A percentile compares a stretch with the other conserved stretches of the same genome.
Conservation (phyloP, 225 moss, liverwort and hornwort species). For the Pleurozium schreberi region DNA sequence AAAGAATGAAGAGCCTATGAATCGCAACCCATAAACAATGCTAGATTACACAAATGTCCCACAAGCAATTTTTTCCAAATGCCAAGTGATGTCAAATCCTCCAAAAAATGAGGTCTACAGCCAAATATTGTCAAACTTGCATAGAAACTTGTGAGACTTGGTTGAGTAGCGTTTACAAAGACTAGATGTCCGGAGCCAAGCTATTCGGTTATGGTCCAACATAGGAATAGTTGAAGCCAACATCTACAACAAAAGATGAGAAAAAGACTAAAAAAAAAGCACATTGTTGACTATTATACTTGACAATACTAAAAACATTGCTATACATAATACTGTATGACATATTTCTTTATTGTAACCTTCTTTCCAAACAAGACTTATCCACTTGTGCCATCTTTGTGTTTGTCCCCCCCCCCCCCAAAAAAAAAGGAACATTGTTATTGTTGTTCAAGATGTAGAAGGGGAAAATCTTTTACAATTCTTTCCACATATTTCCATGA, state of each 20-base stretch:
- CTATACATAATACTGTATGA: not conserved
- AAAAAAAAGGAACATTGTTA: not conserved
- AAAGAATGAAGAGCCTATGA: too few relatives aligned
- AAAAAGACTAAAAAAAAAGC: not conserved
- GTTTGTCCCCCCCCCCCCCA: not conserved
- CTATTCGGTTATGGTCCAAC: too few relatives aligned
- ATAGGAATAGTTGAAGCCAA: not conserved
- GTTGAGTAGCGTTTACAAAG: too few relatives aligned
- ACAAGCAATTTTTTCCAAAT: too few relatives aligned
- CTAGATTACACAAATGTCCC: too few relatives aligned
- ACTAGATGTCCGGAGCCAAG: too few relatives aligned
- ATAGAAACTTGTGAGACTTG: too few relatives aligned
- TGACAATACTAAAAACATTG: not conserved
- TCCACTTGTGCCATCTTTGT: not conserved
- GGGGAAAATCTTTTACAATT: not conserved
- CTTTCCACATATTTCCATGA: not conserved
- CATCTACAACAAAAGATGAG: not conserved
- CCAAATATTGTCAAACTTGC: too few relatives aligned
- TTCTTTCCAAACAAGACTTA: not conserved
- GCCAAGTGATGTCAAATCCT: too few relatives aligned
- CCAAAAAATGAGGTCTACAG: too few relatives aligned
- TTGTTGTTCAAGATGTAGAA: not conserved
- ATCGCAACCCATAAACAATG: too few relatives aligned
- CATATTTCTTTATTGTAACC: not conserved
- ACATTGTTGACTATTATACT: not conserved